Evolutionary conservation across 306 rosid species (phyloP).

Genomic region (Arachis stenosperma): DNA sequence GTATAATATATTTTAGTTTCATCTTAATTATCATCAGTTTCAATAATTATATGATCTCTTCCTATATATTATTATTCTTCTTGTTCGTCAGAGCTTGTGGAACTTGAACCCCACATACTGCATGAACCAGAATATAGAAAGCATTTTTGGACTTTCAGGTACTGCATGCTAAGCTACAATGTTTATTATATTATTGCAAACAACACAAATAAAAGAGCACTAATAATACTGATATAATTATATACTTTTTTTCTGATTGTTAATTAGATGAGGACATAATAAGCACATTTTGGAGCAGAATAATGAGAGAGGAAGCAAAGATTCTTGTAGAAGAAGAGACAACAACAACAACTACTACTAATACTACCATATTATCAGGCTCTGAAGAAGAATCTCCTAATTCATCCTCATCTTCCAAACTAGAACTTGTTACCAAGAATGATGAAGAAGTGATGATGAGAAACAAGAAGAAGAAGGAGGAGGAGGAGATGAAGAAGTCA

Average conservation of each 20-base stretch:
- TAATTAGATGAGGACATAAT: conserved; percentile 52
- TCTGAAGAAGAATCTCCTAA: conserved; percentile 61
- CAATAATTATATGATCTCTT: conserved; percentile 12
- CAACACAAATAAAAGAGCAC: no score
- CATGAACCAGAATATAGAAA: conserved; percentile 54
- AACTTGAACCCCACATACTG: conserved; percentile 54
- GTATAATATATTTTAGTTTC: conserved; percentile 37
- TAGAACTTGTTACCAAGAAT: conserved; percentile 45
- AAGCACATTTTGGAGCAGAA: conserved; percentile 47
- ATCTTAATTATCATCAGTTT: not conserved
- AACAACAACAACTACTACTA: not conserved
- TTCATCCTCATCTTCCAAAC: conserved; percentile 73
- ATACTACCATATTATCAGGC: conserved; percentile 26
- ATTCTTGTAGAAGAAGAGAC: conserved; percentile 47
- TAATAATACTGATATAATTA: no score
- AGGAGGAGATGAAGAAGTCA: conserved; percentile 76
- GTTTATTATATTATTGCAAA: no score
- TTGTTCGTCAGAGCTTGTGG: conserved; percentile 53
- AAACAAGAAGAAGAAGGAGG: conserved; percentile 34
- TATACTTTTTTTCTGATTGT: not conserved
- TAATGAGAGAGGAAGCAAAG: conserved; percentile 49
- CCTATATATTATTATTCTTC: not conserved
- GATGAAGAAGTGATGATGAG: conserved; percentile 33
- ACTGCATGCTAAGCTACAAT: no score
- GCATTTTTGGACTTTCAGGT: conserved; percentile 36